Base-by-base conservation (phyloP, 768 basidiomycete genomes). In the Pleurotus giganteus region DNA sequence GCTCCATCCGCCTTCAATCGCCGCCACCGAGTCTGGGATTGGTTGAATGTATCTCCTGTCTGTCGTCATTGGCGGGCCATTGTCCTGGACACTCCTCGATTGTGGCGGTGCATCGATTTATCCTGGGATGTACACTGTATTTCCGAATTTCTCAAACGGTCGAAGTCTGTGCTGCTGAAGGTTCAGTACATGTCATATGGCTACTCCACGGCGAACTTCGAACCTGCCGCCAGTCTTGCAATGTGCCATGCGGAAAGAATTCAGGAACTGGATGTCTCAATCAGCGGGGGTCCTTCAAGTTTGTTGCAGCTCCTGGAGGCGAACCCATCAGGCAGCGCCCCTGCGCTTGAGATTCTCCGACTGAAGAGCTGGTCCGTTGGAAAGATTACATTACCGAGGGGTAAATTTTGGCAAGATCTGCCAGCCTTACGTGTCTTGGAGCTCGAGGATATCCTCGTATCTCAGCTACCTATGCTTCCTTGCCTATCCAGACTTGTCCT, bases 221-320 rank as follows among this genome's bases (percentile, higher is more conserved):
- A 24, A 21, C 32, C 8, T 19, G 32, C 24, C 15, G 23, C 34
- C 19, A n/a, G 37, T 12, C 12, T 21, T 17, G 24, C 37, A 9
- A 51, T 51, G n/a, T n/a, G n/a, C n/a, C n/a, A n/a, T 29, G n/a
- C 49, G 5, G 11, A 19, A 19, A 51, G 49, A 36, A 37, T 51
- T 23, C 34, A 37, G 24, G 23, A 12, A 11, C 19, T 51, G 2
- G 31, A 51, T 36, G 9, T 51, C 34, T 34, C 11, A 4, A 15
- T 34, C 4, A 11, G 4, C 34, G 32, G 9, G 17, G 31, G 37
- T 7, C 15, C 12, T 15, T n/a, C n/a, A n/a, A n/a, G n/a, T n/a
- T n/a, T 51, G 21, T 15, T 51, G n/a, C n/a, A 15, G 27, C 21
- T 51, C 32, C n/a, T 51, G 21, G 15, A 23, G 8, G 5, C 24